A percentile compares a stretch with the other conserved stretches of the same genome.
Conservation (phyloP, 192 early-diverging fungal genomes). For the Dispira simplex region DNA sequence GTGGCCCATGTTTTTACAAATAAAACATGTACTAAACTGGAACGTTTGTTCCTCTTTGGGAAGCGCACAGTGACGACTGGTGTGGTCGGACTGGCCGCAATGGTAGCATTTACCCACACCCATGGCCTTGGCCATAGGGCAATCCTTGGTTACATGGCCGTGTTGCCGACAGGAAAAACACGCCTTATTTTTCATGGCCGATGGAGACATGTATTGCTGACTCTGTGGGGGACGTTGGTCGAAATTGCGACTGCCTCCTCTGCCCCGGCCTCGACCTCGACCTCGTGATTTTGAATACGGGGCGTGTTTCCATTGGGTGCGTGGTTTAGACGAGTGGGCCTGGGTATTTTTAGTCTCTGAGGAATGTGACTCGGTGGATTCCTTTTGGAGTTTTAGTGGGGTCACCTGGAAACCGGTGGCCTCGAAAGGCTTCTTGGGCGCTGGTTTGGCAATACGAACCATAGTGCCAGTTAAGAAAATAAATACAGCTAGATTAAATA, state of each 20-base stretch:
- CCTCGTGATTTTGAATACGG: background rate
- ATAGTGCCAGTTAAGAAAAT: slow-evolving; percentile 16
- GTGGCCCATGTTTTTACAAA: slow-evolving; percentile 76
- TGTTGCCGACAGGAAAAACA: slow-evolving; percentile 77
- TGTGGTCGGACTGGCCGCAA: slow-evolving; percentile 78
- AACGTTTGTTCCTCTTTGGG: slow-evolving; percentile 16
- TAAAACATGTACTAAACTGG: slow-evolving; percentile 74
- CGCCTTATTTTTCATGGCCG: slow-evolving; percentile 19
- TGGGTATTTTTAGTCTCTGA: background rate
- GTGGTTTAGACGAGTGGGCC: background rate
- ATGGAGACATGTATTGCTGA: background rate
- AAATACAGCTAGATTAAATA: background rate
- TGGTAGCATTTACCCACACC: slow-evolving; percentile 65
- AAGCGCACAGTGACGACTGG: slow-evolving; percentile 50
- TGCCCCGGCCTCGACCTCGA: too few relatives aligned
- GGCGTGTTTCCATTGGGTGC: background rate
- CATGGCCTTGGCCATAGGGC: slow-evolving; percentile 40
- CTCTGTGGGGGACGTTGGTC: background rate
- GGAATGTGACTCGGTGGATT: background rate
- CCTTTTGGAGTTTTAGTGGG: background rate
- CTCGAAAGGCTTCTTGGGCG: slow-evolving; percentile 32
- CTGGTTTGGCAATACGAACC: slow-evolving; percentile 39
- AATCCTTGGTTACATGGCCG: slow-evolving; percentile 74
- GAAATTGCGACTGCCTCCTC: background rate
- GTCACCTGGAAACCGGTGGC: slow-evolving; percentile 23